These are phyloP conservation scores for Sclerotinia minor DNA, from an alignment of 2,329 filamentous ascomycete species.

Conservation along the genomic window DNA sequence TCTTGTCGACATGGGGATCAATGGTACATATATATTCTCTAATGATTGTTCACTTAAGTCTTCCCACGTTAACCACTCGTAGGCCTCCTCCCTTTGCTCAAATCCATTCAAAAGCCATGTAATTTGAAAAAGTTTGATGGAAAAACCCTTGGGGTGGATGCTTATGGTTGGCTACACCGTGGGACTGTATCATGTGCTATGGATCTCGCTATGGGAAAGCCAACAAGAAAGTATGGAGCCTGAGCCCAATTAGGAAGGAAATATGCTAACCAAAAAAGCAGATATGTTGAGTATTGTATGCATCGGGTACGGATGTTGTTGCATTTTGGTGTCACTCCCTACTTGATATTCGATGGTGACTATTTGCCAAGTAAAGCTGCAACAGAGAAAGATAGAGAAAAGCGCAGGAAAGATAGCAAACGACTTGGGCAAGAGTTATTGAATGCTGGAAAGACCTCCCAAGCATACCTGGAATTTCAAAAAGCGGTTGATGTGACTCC, in stretches of 20 bases:
- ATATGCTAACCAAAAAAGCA: constrained; percentile 43
- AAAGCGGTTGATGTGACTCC: constrained; percentile 96
- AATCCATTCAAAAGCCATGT: constrained; percentile 90
- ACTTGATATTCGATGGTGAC: constrained; percentile 94
- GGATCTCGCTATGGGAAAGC: constrained; percentile 84
- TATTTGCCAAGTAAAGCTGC: constrained; percentile 89
- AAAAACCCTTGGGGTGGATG: constrained; percentile 90
- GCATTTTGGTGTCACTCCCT: constrained; percentile 91
- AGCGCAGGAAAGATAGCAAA: constrained; percentile 74
- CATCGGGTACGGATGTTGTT: constrained; percentile 90
- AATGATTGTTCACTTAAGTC: constrained; percentile 27
- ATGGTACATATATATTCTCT: constrained; percentile 22
- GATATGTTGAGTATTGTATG: constrained; percentile 88
- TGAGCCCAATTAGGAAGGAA: background rate
- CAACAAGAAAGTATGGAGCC: constrained; percentile 72
- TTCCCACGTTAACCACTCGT: constrained; percentile 26
- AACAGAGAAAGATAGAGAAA: constrained; percentile 77
- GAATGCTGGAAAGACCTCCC: constrained; percentile 74
- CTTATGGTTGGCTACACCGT: constrained; percentile 97
- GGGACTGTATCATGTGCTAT: constrained; percentile 87
- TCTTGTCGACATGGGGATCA: constrained; percentile 34
- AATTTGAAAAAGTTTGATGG: constrained; percentile 85
- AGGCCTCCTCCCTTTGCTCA: constrained; percentile 88
- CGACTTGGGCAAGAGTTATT: constrained; percentile 75
- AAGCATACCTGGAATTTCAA: constrained; percentile 84